A percentile compares a stretch with the other conserved stretches of the same genome.
These are phyloP conservation scores for Grigorovia humatica DNA, from an alignment of 805 yeast genomes.

Conservation along the genomic window DNA sequence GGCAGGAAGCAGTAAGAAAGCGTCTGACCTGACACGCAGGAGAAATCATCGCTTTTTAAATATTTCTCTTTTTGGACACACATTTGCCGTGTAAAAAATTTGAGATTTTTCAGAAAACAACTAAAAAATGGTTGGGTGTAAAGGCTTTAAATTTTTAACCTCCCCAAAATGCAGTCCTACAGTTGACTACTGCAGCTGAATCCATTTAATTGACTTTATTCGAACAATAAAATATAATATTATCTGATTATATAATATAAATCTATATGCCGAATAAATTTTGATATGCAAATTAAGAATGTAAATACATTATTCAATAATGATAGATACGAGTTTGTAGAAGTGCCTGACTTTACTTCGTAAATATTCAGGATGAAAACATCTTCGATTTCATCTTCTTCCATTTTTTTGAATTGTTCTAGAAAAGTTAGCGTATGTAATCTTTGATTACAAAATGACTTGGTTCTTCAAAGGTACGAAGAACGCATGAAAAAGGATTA, in stretches of 20 bases:
- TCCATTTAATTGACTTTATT: no score
- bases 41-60: no score
- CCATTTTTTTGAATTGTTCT: background rate
- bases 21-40: no score
- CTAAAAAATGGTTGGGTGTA: no score
- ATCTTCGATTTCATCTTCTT: background rate
- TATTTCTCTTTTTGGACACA: no score
- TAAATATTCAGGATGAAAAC: constrained; percentile 9
- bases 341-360: constrained; percentile 12
- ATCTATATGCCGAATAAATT: background rate
- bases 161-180: no score
- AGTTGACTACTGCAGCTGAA: no score
- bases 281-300: constrained; percentile 7
- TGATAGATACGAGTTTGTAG: constrained; percentile 9
- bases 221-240: no score
- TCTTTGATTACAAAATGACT: background rate
- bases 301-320: constrained; percentile 15
- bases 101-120: no score
- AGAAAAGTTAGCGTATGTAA: background rate
- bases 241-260: background rate
- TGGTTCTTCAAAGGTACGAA: background rate
- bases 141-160: no score
- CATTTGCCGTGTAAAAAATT: no score
- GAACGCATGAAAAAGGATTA: background rate
- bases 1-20: background rate